Evolutionary conservation across 2,329 filamentous ascomycete species (phyloP), one percentile per base, ranked within the genome.

Genomic region (Emmonsia crescens): DNA sequence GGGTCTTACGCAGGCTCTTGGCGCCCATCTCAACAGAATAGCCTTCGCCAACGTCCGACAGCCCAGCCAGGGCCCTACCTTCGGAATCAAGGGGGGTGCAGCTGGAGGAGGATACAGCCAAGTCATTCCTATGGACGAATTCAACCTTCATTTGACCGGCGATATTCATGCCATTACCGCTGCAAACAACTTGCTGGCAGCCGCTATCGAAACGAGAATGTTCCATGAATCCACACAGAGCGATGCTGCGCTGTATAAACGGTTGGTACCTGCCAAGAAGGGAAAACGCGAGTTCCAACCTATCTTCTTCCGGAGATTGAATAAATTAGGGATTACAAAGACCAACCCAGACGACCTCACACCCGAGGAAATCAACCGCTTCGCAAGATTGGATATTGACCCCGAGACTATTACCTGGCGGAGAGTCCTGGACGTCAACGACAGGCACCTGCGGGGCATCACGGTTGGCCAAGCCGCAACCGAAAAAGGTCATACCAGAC

Each of bases 121-220:
- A 76, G 94, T 99, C 72, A 97, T 99, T 70, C 94, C 94, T 63
- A 99, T 99, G 94, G 94, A 99, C 70, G 94, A 99, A 76, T 99
- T 99, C 81, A 99, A 99, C 78, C 80, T 99, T 72, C 94, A 99
- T 75, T 79, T 99, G 70, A 99, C 94, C 61, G 94, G 94, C 70
- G 94, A 99, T 74, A 97, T 99, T 62, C 94, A 99, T 75, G 94
- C 94, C 66, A 94, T 99, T 71, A 91, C 91, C 60, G 93, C 93
- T 33, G 94, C 94, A 44, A 99, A 97, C 83, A 99, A 99, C 77
- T 82, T 99, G 62, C 84, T 99, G 51, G 93, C 94, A 52, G 94
- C 94, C 60, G 94, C 94, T 42, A 95, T 99, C 65, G 94, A 99
- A 73, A 97, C 94, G 1, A 88, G 94, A 69, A 97, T 99, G 78